Evolutionary conservation across 2,329 filamentous ascomycete genomes (phyloP).

Genomic region (Colletotrichum liriopes): DNA sequence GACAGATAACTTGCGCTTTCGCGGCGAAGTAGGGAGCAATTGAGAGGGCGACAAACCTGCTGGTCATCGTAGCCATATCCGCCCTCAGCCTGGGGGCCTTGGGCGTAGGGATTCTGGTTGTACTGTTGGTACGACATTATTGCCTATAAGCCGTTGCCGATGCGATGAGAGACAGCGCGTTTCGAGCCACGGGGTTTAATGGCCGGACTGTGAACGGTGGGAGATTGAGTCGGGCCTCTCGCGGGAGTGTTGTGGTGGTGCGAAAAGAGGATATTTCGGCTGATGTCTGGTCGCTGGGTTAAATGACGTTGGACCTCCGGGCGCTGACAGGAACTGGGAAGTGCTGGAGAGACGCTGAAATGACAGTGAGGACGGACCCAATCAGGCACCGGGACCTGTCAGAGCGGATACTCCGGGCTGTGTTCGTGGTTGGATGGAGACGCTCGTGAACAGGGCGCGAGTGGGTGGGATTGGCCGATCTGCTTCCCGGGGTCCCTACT

Average conservation of each 20-base stretch:
- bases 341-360: slow-evolving; percentile 39
- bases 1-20: not conserved
- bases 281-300: slow-evolving; percentile 39
- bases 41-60: slow-evolving; percentile 56
- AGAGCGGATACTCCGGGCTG: slow-evolving; percentile 41
- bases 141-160: slow-evolving; percentile 44
- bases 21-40: not conserved
- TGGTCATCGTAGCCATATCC: slow-evolving; percentile 58
- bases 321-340: slow-evolving; percentile 42
- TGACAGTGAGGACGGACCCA: slow-evolving; percentile 39
- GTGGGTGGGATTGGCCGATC: slow-evolving; percentile 39
- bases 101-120: slow-evolving; percentile 76
- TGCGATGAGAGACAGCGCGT: slow-evolving; percentile 11
- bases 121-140: slow-evolving; percentile 76
- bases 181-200: slow-evolving; percentile 1
- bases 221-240: slow-evolving; percentile 11
- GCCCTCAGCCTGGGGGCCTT: slow-evolving; percentile 64
- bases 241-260: slow-evolving; percentile 32
- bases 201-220: not conserved
- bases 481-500: slow-evolving; percentile 41
- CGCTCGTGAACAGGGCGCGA: slow-evolving; percentile 31
- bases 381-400: slow-evolving; percentile 41
- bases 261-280: slow-evolving; percentile 38
- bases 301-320: slow-evolving; percentile 41
- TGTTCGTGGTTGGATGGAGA: slow-evolving; percentile 40